These are phyloP conservation scores for Talaromyces stipitatus DNA, from an alignment of 495 filamentous ascomycete genomes.

Conservation along the genomic window DNA sequence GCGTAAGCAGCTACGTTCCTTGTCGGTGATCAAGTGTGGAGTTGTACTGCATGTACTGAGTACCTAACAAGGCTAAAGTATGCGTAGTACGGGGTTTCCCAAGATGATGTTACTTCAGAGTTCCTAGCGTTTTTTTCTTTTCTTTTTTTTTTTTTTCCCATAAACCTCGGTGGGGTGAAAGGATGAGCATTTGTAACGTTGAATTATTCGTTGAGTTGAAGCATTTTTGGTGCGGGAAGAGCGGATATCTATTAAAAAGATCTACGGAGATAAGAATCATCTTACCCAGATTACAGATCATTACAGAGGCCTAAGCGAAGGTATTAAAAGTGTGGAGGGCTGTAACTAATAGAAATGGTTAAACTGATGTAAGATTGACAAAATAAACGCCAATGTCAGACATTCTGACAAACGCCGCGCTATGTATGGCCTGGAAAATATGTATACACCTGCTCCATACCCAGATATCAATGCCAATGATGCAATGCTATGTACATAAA, in stretches of 20 bases:
- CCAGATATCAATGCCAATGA: not conserved
- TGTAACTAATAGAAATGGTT: not conserved
- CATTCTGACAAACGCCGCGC: not conserved
- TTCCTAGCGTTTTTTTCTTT: not conserved
- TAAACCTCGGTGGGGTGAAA: not conserved
- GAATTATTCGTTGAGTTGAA: not conserved
- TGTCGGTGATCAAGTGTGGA: not conserved
- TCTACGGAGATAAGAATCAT: no score
- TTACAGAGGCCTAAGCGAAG: not conserved
- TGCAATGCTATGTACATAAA: slow-evolving; percentile 3
- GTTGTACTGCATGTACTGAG: no score
- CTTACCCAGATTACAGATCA: no score
- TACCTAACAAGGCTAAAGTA: not conserved
- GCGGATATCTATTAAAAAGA: not conserved
- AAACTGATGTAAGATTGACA: not conserved
- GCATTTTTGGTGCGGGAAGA: not conserved
- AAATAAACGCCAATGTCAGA: not conserved
- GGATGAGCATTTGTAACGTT: not conserved
- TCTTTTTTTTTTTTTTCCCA: no score
- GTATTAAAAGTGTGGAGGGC: not conserved
- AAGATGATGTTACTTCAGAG: not conserved
- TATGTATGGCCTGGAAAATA: not conserved
- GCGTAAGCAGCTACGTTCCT: no score
- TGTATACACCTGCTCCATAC: slow-evolving; percentile 1
- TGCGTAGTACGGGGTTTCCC: not conserved